These are phyloP conservation scores for Xylaria bambusicola DNA, from an alignment of 495 filamentous ascomycete species.

Conservation along the genomic window DNA sequence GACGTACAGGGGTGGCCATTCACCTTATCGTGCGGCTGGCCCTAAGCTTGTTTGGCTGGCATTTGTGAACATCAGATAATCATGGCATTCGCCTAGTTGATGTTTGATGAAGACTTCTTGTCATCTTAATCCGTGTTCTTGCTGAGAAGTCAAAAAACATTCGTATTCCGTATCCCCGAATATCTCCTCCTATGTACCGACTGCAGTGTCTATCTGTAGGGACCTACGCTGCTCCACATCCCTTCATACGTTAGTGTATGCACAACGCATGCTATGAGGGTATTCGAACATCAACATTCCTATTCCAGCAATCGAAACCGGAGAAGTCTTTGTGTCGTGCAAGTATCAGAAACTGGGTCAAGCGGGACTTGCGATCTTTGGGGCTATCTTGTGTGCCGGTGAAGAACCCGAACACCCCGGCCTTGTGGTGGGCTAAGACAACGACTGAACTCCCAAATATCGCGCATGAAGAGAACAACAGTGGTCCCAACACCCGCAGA, in stretches of 20 bases:
- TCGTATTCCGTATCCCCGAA: not conserved
- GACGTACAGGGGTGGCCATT: no score
- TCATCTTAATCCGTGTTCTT: not conserved
- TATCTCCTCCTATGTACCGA: no score
- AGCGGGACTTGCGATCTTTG: not conserved
- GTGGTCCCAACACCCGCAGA: not conserved
- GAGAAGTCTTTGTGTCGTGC: not conserved
- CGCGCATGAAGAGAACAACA: not conserved
- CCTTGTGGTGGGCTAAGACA: not conserved
- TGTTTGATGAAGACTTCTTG: no score
- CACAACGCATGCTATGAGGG: not conserved
- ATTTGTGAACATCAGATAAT: no score
- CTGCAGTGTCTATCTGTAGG: no score
- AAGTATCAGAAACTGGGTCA: not conserved
- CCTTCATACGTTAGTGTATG: conserved; percentile 1
- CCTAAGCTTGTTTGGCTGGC: not conserved
- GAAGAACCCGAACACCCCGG: not conserved
- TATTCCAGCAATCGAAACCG: not conserved
- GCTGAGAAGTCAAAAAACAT: not conserved
- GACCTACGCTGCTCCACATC: conserved; percentile 7
- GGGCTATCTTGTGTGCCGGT: not conserved
- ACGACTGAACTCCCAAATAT: conserved; percentile 4
- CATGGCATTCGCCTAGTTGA: not conserved
- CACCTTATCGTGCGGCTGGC: not conserved
- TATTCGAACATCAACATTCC: not conserved